Evolutionary conservation across 2,329 filamentous ascomycete genomes (phyloP).

Genomic region (Fusarium zealandicum): DNA sequence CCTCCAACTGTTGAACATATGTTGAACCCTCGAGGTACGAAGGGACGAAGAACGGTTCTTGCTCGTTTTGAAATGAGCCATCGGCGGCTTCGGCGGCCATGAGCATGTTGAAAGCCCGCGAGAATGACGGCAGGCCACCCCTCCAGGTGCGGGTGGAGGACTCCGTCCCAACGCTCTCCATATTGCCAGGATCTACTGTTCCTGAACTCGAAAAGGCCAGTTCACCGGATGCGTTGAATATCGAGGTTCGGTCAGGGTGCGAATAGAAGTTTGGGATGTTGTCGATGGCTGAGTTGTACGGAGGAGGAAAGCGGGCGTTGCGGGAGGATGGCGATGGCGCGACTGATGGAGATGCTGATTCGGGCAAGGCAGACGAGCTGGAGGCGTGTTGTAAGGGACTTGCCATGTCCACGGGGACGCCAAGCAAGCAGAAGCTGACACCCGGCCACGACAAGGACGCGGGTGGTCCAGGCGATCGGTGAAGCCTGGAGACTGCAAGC

Average conservation of each 20-base stretch:
- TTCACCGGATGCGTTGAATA: slow-evolving; percentile 59
- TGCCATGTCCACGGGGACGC: slow-evolving; percentile 34
- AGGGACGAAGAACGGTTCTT: slow-evolving; percentile 74
- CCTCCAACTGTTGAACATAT: slow-evolving; percentile 78
- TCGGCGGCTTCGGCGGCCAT: slow-evolving; percentile 46
- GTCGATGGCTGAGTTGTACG: slow-evolving; percentile 20
- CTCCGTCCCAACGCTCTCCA: slow-evolving; percentile 48
- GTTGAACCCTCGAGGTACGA: slow-evolving; percentile 82
- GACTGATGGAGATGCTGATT: slow-evolving; percentile 31
- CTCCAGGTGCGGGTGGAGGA: slow-evolving; percentile 35
- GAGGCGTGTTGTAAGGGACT: slow-evolving; percentile 37
- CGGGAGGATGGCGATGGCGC: slow-evolving; percentile 31
- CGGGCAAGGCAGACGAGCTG: slow-evolving; percentile 32
- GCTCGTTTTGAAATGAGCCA: slow-evolving; percentile 35
- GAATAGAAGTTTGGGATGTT: slow-evolving; percentile 38
- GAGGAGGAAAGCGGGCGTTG: slow-evolving; percentile 24
- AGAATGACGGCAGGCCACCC: slow-evolving; percentile 54
- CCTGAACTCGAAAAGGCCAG: slow-evolving; percentile 33
- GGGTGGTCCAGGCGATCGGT: slow-evolving; percentile 13
- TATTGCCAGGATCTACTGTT: slow-evolving; percentile 31
- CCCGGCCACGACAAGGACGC: slow-evolving; percentile 4
- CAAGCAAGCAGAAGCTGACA: slow-evolving; percentile 12
- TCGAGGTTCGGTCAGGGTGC: slow-evolving; percentile 47
- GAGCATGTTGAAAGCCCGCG: slow-evolving; percentile 61
- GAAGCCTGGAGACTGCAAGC: slow-evolving; percentile 21